Conservation (phyloP, 2,329 filamentous ascomycete genomes). For the Xylaria sp. region DNA sequence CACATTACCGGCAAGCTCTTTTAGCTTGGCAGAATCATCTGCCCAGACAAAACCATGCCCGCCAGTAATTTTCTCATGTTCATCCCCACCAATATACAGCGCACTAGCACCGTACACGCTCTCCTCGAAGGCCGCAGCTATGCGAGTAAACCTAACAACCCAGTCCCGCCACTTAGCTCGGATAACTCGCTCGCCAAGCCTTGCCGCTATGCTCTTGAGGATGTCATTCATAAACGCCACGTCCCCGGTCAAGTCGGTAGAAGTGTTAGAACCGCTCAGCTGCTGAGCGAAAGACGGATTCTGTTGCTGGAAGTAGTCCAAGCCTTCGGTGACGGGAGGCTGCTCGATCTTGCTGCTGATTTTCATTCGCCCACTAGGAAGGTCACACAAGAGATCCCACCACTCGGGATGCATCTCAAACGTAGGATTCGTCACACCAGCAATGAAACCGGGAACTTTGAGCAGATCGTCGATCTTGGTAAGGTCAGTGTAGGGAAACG, state of each 20-base stretch:
- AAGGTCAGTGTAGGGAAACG: constrained; percentile 97
- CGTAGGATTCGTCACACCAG: constrained; percentile 95
- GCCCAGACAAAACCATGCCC: constrained; percentile 97
- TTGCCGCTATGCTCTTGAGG: constrained; percentile 81
- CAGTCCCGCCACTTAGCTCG: constrained; percentile 94
- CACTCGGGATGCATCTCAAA: constrained; percentile 96
- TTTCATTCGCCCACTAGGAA: constrained; percentile 91
- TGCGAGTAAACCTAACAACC: constrained; percentile 92
- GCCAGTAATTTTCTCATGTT: constrained; percentile 68
- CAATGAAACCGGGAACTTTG: constrained; percentile 96
- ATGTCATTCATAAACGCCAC: constrained; percentile 89
- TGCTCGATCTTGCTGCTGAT: constrained; percentile 90
- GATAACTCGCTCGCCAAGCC: constrained; percentile 90
- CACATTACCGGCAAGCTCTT: constrained; percentile 90
- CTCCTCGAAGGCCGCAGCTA: constrained; percentile 95
- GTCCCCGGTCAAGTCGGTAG: constrained; percentile 82
- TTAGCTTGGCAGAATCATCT: constrained; percentile 81
- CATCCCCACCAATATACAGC: constrained; percentile 83
- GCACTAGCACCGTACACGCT: constrained; percentile 93
- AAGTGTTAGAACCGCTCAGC: constrained; percentile 52
- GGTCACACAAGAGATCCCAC: constrained; percentile 97
- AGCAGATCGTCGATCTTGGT: constrained; percentile 97
- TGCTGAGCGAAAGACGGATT: constrained; percentile 67
- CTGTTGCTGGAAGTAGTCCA: constrained; percentile 88
- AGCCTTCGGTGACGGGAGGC: constrained; percentile 83